phyloP scores from a whole-genome alignment of 2,329 filamentous ascomycete genomes.

The Colletotrichum sp. region DNA sequence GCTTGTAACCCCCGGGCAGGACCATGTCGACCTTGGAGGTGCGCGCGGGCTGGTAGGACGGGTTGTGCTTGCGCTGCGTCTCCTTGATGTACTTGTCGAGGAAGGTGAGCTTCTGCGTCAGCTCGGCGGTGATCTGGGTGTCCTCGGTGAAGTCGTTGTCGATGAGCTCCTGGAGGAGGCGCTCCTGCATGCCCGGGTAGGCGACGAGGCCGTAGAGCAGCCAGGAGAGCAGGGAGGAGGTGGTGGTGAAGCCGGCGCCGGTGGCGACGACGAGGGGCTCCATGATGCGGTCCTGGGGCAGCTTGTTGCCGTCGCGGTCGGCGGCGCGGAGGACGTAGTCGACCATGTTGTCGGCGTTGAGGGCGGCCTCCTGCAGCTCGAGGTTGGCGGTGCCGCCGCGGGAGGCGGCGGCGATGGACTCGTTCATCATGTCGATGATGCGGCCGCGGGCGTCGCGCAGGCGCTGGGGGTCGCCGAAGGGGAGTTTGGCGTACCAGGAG shows the following conservation, averaged over 20 bases:
- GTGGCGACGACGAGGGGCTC: conserved; percentile 53
- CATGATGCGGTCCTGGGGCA: conserved; percentile 48
- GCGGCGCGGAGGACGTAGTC: conserved; percentile 60
- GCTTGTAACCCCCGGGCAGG: conserved; percentile 62
- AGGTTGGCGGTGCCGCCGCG: conserved; percentile 44
- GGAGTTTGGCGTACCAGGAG: conserved; percentile 60
- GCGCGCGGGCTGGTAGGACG: conserved; percentile 65
- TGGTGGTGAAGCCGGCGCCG: conserved; percentile 67
- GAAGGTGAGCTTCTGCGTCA: conserved; percentile 52
- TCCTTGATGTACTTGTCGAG: conserved; percentile 67
- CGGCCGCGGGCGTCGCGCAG: conserved; percentile 38
- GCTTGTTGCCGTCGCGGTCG: conserved; percentile 58
- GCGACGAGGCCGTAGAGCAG: conserved; percentile 56
- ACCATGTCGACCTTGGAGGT: conserved; percentile 61
- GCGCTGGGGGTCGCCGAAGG: conserved; percentile 60
- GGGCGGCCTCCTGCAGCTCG: conserved; percentile 52
- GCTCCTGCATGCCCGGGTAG: conserved; percentile 61
- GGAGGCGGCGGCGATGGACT: conserved; percentile 41
- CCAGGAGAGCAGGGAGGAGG: conserved; percentile 63
- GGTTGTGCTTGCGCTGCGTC: conserved; percentile 63
- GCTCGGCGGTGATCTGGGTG: conserved; percentile 50
- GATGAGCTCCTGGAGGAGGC: conserved; percentile 62
- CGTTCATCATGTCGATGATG: conserved; percentile 40
- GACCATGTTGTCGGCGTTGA: conserved; percentile 49
- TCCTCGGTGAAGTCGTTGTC: conserved; percentile 49